These are phyloP conservation scores for Mortierella sp. DNA, from an alignment of 371 early-diverging fungal genomes.

Conservation along the genomic window DNA sequence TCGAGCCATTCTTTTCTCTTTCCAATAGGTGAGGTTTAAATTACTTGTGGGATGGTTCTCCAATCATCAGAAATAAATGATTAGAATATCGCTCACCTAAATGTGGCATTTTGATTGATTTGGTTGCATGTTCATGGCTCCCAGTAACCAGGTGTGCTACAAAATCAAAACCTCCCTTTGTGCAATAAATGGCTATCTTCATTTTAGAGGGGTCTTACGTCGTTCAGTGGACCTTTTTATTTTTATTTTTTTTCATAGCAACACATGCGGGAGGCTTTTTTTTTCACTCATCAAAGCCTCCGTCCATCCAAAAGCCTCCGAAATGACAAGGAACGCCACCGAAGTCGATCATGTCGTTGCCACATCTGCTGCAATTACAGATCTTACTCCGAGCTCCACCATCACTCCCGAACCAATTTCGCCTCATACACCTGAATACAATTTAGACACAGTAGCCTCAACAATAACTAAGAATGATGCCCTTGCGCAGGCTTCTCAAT, in stretches of 20 bases:
- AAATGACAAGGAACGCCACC: background rate
- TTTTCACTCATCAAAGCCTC: background rate
- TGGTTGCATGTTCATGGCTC: no score
- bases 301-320: constrained; percentile 4
- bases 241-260: background rate
- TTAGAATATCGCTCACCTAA: no score
- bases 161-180: background rate
- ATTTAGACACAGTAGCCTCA: background rate
- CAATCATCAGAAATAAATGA: no score
- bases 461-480: background rate
- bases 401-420: background rate
- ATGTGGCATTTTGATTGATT: no score
- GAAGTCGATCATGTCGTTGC: background rate
- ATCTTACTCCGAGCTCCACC: background rate
- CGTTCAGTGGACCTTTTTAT: no score
- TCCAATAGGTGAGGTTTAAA: no score
- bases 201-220: background rate
- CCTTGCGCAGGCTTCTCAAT: background rate
- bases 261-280: background rate
- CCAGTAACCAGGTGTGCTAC: no score
- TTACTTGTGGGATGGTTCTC: no score
- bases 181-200: background rate
- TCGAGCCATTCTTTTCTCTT: no score
- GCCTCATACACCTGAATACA: background rate
- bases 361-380: background rate